Conservation (phyloP, 371 early-diverging fungal genomes). For the Capniomyces stellatus region DNA sequence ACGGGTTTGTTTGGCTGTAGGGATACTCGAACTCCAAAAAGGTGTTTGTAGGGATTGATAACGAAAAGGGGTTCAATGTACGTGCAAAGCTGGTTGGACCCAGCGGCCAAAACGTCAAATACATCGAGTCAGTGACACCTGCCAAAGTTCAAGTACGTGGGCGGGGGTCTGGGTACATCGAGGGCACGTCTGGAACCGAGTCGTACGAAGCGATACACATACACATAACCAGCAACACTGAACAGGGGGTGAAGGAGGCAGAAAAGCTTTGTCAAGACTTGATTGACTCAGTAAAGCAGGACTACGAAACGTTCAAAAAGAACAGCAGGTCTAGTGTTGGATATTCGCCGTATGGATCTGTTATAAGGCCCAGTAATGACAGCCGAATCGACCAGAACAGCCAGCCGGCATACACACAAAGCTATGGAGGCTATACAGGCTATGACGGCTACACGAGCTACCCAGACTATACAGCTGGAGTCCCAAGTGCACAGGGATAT, state of each 20-base stretch:
- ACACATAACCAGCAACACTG: slow-evolving; percentile 41
- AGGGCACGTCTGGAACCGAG: slow-evolving; percentile 41
- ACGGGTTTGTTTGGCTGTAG: too few relatives aligned
- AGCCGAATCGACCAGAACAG: too few relatives aligned
- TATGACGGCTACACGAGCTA: too few relatives aligned
- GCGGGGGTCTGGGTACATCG: slow-evolving; percentile 64
- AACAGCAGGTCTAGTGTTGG: too few relatives aligned
- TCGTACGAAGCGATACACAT: slow-evolving; percentile 65
- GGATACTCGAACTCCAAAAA: too few relatives aligned
- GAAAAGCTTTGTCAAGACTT: slow-evolving; percentile 49
- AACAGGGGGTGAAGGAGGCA: slow-evolving; percentile 51
- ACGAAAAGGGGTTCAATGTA: slow-evolving; percentile 51
- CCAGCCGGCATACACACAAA: too few relatives aligned
- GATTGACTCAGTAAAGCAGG: slow-evolving; percentile 50
- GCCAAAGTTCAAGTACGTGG: slow-evolving; percentile 65
- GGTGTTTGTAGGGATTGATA: slow-evolving; percentile 49
- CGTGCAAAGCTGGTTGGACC: slow-evolving; percentile 77
- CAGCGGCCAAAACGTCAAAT: slow-evolving; percentile 64
- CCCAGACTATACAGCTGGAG: too few relatives aligned
- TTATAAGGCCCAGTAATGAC: too few relatives aligned
- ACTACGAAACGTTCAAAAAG: slow-evolving; percentile 41
- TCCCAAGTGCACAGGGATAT: too few relatives aligned
- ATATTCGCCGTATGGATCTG: too few relatives aligned
- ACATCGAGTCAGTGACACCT: slow-evolving; percentile 63
- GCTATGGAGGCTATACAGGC: too few relatives aligned